Conservation (phyloP, 176 grass and related monocot genomes). For the Zizania latifolia region DNA sequence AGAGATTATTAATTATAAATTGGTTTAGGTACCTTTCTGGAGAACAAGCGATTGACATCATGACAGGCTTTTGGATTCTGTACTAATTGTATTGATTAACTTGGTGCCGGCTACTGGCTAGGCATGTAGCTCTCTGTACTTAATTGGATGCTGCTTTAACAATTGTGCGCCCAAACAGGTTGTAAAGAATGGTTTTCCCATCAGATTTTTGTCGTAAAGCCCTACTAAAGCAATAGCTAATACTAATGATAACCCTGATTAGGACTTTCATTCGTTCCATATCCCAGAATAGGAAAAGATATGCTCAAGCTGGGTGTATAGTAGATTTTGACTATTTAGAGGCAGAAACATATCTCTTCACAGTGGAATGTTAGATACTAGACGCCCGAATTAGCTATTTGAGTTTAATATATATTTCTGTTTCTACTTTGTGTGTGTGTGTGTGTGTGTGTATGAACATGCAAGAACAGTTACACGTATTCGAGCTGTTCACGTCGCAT, state of each 20-base stretch:
- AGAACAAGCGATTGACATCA: conserved; percentile 14
- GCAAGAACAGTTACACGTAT: too few relatives aligned
- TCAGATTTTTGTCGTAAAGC: conserved; percentile 22
- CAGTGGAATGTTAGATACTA: too few relatives aligned
- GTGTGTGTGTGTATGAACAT: too few relatives aligned
- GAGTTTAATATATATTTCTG: too few relatives aligned
- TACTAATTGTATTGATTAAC: neutral
- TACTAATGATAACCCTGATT: too few relatives aligned
- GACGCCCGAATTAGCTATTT: too few relatives aligned
- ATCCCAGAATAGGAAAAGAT: neutral
- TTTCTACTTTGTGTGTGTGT: too few relatives aligned
- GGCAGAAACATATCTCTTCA: too few relatives aligned
- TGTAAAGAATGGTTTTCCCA: conserved; percentile 32
- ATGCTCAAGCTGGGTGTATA: neutral
- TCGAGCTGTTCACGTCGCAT: too few relatives aligned
- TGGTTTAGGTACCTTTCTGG: neutral
- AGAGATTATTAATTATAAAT: neutral
- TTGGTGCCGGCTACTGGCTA: neutral
- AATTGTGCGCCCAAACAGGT: conserved; percentile 17
- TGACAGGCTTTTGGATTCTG: conserved; percentile 29
- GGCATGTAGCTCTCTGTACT: neutral
- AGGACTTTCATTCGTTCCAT: too few relatives aligned
- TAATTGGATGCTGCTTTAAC: neutral
- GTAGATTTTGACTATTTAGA: neutral
- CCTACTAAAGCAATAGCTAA: too few relatives aligned